Evolutionary conservation across 177 flowering plant species (phyloP).

Genomic region (Vitis hybrid): DNA sequence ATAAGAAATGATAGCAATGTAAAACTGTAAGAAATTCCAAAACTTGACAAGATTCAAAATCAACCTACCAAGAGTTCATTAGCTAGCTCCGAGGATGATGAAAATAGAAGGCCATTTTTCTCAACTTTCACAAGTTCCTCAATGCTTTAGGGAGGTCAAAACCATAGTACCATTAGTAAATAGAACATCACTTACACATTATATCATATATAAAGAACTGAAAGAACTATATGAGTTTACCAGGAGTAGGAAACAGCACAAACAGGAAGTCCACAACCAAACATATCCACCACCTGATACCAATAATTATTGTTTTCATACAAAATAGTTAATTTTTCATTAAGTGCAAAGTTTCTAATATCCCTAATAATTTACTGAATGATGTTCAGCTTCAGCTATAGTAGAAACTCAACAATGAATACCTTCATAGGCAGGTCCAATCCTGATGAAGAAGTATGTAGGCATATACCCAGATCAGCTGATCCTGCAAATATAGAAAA

Average conservation of each 20-base stretch:
- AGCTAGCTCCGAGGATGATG: slow-evolving; percentile 89
- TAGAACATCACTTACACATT: no score
- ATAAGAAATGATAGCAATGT: no score
- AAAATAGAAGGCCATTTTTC: slow-evolving; percentile 81
- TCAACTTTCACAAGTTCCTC: slow-evolving; percentile 79
- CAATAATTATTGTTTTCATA: not conserved
- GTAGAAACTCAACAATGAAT: not conserved
- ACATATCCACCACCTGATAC: slow-evolving; percentile 92
- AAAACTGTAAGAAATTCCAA: no score
- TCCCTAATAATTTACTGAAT: not conserved
- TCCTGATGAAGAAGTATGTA: slow-evolving; percentile 97
- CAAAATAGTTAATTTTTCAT: no score
- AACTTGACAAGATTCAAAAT: not conserved
- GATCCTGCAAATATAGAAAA: slow-evolving; percentile 55
- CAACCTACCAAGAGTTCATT: slow-evolving; percentile 76
- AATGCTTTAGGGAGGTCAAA: slow-evolving; percentile 44
- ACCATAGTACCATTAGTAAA: slow-evolving; percentile 6
- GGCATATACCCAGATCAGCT: slow-evolving; percentile 87
- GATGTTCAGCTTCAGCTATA: not conserved
- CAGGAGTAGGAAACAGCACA: slow-evolving; percentile 96
- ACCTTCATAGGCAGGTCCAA: slow-evolving; percentile 99
- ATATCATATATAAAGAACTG: not conserved
- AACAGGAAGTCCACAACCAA: slow-evolving; percentile 96
- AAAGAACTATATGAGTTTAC: slow-evolving; percentile 35
- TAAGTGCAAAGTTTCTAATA: no score